Evolutionary conservation across 768 basidiomycete species (phyloP).

Genomic region (Austroboletus festivus): DNA sequence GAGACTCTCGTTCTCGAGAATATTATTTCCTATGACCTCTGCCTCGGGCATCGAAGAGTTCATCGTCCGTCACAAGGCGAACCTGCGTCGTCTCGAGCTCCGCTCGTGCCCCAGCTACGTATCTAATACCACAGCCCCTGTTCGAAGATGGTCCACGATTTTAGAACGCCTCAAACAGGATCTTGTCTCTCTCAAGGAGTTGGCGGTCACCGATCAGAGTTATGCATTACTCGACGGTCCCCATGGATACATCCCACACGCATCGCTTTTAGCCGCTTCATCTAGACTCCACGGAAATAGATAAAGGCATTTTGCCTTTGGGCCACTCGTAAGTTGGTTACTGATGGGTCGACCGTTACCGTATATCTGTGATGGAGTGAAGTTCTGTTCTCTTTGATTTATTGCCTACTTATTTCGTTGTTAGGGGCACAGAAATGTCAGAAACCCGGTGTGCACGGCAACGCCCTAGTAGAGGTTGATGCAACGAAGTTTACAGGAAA

Average conservation of each 20-base stretch:
- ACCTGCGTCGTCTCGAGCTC: slow-evolving; percentile 23
- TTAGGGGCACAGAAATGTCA: no score
- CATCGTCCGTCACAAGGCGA: slow-evolving; percentile 29
- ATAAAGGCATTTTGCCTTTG: no score
- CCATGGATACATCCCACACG: slow-evolving; percentile 23
- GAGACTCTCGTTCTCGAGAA: slow-evolving; percentile 28
- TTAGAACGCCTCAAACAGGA: slow-evolving; percentile 26
- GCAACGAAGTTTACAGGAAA: no score
- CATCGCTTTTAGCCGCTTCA: no score
- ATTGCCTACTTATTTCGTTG: no score
- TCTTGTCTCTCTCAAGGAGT: slow-evolving; percentile 19
- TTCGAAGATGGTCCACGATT: slow-evolving; percentile 28
- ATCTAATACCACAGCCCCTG: slow-evolving; percentile 3
- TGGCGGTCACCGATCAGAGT: slow-evolving; percentile 19
- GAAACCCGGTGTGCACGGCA: no score
- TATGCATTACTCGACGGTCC: slow-evolving; percentile 23
- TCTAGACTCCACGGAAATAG: no score
- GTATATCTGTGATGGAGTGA: no score
- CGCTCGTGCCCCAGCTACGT: slow-evolving; percentile 27
- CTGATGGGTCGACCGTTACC: no score
- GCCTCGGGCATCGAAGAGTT: slow-evolving; percentile 29
- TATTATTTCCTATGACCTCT: slow-evolving; percentile 19
- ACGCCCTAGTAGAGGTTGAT: no score
- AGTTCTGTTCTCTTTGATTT: no score
- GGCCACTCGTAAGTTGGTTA: no score